phyloP scores from a whole-genome alignment of 2,329 filamentous ascomycete species.

The Daldinia sp. region DNA sequence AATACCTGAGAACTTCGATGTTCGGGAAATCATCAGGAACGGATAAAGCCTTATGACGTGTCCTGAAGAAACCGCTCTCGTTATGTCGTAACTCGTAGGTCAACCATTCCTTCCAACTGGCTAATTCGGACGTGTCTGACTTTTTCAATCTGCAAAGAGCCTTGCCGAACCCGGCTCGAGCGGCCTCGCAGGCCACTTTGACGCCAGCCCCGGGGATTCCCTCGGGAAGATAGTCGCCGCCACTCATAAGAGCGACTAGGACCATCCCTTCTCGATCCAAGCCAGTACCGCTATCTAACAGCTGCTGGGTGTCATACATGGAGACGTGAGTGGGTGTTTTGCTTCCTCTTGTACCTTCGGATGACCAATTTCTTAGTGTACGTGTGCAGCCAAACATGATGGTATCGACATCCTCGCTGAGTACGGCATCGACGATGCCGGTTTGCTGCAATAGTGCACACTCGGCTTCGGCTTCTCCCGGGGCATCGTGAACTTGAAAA shows the following conservation, averaged over 20 bases:
- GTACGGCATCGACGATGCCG: slow-evolving; percentile 88
- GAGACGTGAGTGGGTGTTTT: slow-evolving; percentile 86
- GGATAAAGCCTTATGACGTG: slow-evolving; percentile 74
- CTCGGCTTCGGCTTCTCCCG: slow-evolving; percentile 95
- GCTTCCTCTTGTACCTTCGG: slow-evolving; percentile 69
- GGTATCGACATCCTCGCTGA: slow-evolving; percentile 96
- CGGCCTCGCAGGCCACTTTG: slow-evolving; percentile 89
- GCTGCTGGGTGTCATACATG: slow-evolving; percentile 73
- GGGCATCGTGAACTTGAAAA: slow-evolving; percentile 84
- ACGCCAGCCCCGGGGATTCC: slow-evolving; percentile 88
- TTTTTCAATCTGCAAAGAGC: slow-evolving; percentile 72
- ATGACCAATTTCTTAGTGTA: slow-evolving; percentile 83
- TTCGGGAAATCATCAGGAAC: slow-evolving; percentile 87
- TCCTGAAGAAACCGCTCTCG: slow-evolving; percentile 80
- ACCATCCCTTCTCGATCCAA: slow-evolving; percentile 91
- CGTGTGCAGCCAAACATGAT: slow-evolving; percentile 92
- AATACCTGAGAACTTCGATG: slow-evolving; percentile 80
- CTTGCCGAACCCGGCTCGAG: slow-evolving; percentile 83
- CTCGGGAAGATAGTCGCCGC: slow-evolving; percentile 90
- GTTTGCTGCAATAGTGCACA: slow-evolving; percentile 85
- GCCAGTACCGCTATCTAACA: slow-evolving; percentile 60
- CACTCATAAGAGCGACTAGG: slow-evolving; percentile 91
- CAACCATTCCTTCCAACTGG: slow-evolving; percentile 75
- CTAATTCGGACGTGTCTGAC: slow-evolving; percentile 66
- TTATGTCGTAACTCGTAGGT: slow-evolving; percentile 83